phyloP scores from a whole-genome alignment of 225 moss, liverwort and hornwort species.

The Asterella californica region DNA sequence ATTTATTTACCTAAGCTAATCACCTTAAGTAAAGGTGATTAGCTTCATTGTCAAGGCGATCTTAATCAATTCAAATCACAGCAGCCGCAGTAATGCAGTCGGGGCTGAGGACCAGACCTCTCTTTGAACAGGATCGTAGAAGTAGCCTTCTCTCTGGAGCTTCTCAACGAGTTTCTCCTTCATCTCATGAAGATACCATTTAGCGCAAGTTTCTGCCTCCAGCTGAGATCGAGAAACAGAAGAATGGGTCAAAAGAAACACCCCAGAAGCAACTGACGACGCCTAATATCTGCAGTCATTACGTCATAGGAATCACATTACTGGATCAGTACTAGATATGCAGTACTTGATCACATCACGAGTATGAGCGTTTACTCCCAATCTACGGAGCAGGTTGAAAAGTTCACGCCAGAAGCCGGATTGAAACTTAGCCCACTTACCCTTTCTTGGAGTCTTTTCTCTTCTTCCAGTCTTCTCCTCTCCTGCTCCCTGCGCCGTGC shows the following conservation, averaged over 20 bases:
- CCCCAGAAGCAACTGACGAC: not conserved
- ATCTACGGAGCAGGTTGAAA: not conserved
- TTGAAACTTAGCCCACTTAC: slow-evolving; percentile 3
- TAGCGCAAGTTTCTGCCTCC: slow-evolving; percentile 40
- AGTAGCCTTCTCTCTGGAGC: slow-evolving; percentile 44
- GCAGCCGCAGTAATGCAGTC: not conserved
- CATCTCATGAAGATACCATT: slow-evolving; percentile 40
- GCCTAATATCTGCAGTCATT: not conserved
- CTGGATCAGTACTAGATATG: not conserved
- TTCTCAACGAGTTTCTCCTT: slow-evolving; percentile 40
- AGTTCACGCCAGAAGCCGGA: not conserved
- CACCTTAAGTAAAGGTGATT: no score
- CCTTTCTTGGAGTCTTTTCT: slow-evolving; percentile 48
- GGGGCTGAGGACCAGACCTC: slow-evolving; percentile 27
- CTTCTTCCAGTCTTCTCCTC: slow-evolving; percentile 57
- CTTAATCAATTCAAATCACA: no score
- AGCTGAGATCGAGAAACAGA: slow-evolving; percentile 23
- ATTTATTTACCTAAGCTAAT: no score
- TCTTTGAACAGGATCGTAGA: slow-evolving; percentile 49
- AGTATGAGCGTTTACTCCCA: not conserved
- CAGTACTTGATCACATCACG: not conserved
- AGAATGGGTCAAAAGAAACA: not conserved
- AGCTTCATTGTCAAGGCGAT: no score
- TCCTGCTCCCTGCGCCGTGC: slow-evolving; percentile 72
- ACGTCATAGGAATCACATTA: not conserved